Base-by-base conservation (phyloP, 495 filamentous ascomycete species). In the Neurospora tetrasperma region DNA sequence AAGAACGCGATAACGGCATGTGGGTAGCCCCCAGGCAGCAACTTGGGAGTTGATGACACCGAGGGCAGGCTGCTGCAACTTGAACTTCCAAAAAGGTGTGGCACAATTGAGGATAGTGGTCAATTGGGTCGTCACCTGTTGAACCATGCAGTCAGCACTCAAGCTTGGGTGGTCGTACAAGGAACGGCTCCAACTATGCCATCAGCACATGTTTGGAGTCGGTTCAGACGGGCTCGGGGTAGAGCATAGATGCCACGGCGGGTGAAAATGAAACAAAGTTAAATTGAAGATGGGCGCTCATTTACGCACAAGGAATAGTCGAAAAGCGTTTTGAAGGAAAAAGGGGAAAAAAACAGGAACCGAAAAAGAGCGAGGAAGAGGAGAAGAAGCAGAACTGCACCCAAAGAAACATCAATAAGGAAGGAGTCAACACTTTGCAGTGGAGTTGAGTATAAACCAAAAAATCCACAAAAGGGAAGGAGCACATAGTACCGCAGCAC, bases 341-440 rank as follows among this genome's bases (percentile, higher is more conserved):
- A 23, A 23, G 1, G 0, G 1, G 23, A 23, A 23, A 23, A 23
- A 23, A 23, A 23, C 0, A 23, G 23, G 23, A 23, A 23, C 23
- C 23, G 23, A 23, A 31, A 27, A 27, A 8, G 3, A 54, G 5
- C 12, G 23, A 4, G 2, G 4, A 16, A n/a, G 0, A 9, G 42
- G 3, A 44, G 42, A 44, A 5, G 18, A 44, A 3, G 2, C 3
- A n/a, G n/a, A 16, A 7, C 7, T 16, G 39, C 39, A 6, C 5
- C 1, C 5, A 6, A 7, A 4, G 14, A 16, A 43, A 18, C 5
- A 7, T 16, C 0, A 2, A 31, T 3, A 2, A 46, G n/a, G 48
- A 27, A 59, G n/a, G 48, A 59, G 20, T 11, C 0, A 14, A 27
- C 0, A 59, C 0, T 14, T 1, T 27, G 0, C 4, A 27, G 5